These are phyloP conservation scores for Escovopsis sp. DNA, from an alignment of 2,329 filamentous ascomycete genomes.

Conservation along the genomic window DNA sequence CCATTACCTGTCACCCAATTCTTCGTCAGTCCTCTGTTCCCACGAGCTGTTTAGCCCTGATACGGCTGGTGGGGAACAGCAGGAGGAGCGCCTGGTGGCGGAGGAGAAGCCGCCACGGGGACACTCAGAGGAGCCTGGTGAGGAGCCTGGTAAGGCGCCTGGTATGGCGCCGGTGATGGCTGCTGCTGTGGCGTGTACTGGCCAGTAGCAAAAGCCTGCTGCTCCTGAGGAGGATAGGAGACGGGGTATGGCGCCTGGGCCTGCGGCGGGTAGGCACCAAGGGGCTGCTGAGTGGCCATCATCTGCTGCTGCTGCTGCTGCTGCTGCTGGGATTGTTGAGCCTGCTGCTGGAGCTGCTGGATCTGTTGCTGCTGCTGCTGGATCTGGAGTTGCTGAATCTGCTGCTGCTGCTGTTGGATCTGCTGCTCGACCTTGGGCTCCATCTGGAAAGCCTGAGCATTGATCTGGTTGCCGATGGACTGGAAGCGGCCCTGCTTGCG, in stretches of 20 bases:
- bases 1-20: neutral
- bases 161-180: conserved; percentile 8
- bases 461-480: conserved; percentile 5
- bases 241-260: conserved; percentile 8
- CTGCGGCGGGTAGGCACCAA: conserved; percentile 6
- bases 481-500: conserved; percentile 24
- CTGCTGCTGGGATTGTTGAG: conserved; percentile 10
- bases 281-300: neutral
- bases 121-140: neutral
- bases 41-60: neutral
- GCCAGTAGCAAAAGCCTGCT: conserved; percentile 7
- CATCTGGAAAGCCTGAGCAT: conserved; percentile 17
- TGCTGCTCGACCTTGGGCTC: conserved; percentile 18
- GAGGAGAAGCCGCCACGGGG: neutral
- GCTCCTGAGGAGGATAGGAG: conserved; percentile 11
- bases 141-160: conserved; percentile 8
- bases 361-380: conserved; percentile 11
- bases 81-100: neutral
- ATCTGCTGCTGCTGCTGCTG: conserved; percentile 8
- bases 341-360: conserved; percentile 8
- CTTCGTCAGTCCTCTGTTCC: neutral
- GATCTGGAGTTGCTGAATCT: conserved; percentile 7
- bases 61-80: conserved; percentile 2
- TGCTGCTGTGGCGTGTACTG: conserved; percentile 13
- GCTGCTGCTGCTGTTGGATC: conserved; percentile 11